phyloP scores from a whole-genome alignment of 768 basidiomycete species.

The Boletus subparvulus region DNA sequence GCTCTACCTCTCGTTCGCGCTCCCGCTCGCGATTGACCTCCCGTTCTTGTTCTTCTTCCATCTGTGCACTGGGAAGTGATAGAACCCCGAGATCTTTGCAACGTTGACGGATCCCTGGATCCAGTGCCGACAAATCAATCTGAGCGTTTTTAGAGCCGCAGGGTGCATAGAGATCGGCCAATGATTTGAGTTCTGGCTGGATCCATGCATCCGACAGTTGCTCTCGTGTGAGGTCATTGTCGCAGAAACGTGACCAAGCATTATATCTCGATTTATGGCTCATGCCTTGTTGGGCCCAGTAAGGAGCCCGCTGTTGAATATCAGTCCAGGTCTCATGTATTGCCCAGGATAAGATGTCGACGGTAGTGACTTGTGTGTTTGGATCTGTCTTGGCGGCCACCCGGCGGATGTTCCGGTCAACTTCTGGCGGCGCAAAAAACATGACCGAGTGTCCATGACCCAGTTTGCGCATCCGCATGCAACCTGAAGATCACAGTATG shows the following conservation, averaged over 20 bases:
- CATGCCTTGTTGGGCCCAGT: constrained; percentile 25
- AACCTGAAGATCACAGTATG: no score
- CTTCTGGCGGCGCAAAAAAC: constrained; percentile 44
- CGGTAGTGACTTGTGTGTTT: constrained; percentile 1
- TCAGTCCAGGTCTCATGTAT: constrained; percentile 41
- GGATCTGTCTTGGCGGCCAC: no score
- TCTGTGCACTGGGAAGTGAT: constrained; percentile 5
- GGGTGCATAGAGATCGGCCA: constrained; percentile 35
- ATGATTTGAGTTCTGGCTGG: constrained; percentile 35
- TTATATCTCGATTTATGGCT: constrained; percentile 3
- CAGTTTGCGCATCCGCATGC: no score
- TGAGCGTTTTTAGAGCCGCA: no score
- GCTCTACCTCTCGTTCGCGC: constrained; percentile 37
- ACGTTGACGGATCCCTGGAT: constrained; percentile 2
- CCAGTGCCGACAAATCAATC: no score
- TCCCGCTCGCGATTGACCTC: constrained; percentile 44
- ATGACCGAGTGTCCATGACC: constrained; percentile 45
- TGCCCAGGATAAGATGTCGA: constrained; percentile 43
- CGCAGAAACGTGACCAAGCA: constrained; percentile 15
- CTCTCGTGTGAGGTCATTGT: neutral
- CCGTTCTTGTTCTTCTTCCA: constrained; percentile 47
- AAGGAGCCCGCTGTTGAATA: no score
- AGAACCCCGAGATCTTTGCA: constrained; percentile 12
- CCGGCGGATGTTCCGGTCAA: no score
- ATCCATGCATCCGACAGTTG: constrained; percentile 32